A percentile compares a stretch with the other conserved stretches of the same genome.
Conservation (phyloP, 208 protist species). For the Leishmania amazonensis region DNA sequence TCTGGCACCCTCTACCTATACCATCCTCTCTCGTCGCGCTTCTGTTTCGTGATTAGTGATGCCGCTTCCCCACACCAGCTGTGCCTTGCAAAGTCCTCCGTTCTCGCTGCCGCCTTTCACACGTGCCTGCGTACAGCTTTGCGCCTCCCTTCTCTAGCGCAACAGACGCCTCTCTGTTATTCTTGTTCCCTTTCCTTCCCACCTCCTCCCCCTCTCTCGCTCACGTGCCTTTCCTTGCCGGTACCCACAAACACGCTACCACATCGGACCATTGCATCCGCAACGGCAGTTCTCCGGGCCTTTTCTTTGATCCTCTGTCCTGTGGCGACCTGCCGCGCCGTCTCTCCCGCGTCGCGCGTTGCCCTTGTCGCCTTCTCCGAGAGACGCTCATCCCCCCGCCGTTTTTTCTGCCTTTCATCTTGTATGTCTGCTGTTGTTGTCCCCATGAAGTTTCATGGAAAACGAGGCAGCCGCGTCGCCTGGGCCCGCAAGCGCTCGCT, state of each 20-base stretch:
- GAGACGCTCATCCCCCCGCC: not conserved
- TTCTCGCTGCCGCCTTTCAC: not conserved
- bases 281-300: too few relatives aligned
- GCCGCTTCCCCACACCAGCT: not conserved
- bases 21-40: not conserved
- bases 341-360: not conserved
- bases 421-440: not conserved
- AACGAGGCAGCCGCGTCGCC: not conserved
- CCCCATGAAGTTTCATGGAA: not conserved
- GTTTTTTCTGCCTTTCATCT: not conserved
- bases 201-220: not conserved
- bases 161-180: not conserved
- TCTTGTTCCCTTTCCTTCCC: not conserved
- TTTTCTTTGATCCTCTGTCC: not conserved
- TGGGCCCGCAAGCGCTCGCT: not conserved
- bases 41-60: not conserved
- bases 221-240: not conserved
- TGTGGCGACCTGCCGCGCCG: not conserved
- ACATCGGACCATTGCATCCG: too few relatives aligned
- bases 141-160: not conserved
- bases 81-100: not conserved
- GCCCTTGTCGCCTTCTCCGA: not conserved
- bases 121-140: not conserved
- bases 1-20: not conserved
- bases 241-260: too few relatives aligned